Conservation (phyloP, 495 filamentous ascomycete species). For the Hypoxylon fragiforme region DNA sequence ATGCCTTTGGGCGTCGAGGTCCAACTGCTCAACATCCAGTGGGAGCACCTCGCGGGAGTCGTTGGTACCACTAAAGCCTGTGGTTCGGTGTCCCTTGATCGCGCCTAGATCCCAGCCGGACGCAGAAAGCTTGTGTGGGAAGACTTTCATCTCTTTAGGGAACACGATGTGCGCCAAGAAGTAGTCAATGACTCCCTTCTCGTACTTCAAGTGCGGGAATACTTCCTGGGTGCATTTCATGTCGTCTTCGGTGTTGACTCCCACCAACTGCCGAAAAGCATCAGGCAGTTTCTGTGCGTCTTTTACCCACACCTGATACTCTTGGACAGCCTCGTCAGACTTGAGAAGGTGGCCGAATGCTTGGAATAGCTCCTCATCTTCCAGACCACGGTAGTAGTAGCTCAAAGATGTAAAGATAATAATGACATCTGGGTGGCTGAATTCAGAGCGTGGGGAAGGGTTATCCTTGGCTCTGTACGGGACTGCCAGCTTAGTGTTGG, state of each 20-base stretch:
- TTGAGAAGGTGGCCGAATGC: constrained; percentile 54
- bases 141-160: constrained; percentile 65
- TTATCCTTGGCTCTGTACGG: constrained; percentile 73
- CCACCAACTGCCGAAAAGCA: constrained; percentile 50
- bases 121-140: constrained; percentile 64
- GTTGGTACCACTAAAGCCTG: constrained; percentile 76
- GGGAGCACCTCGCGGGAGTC: constrained; percentile 64
- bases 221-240: constrained; percentile 44
- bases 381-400: constrained; percentile 71
- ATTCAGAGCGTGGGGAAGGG: constrained; percentile 66
- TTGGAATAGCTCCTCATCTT: constrained; percentile 52
- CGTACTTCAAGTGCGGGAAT: constrained; percentile 57
- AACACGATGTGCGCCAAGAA: constrained; percentile 67
- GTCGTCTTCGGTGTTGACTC: constrained; percentile 64
- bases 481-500: constrained; percentile 61
- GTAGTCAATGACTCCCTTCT: constrained; percentile 62
- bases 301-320: constrained; percentile 59
- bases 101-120: constrained; percentile 72
- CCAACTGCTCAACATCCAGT: constrained; percentile 56
- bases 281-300: constrained; percentile 42
- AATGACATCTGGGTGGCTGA: constrained; percentile 72
- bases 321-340: constrained; percentile 57
- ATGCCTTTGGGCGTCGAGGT: constrained; percentile 58
- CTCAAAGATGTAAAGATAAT: constrained; percentile 68
- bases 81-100: constrained; percentile 52